Conservation (phyloP, 305 asterid genomes). For the Withania somnifera region DNA sequence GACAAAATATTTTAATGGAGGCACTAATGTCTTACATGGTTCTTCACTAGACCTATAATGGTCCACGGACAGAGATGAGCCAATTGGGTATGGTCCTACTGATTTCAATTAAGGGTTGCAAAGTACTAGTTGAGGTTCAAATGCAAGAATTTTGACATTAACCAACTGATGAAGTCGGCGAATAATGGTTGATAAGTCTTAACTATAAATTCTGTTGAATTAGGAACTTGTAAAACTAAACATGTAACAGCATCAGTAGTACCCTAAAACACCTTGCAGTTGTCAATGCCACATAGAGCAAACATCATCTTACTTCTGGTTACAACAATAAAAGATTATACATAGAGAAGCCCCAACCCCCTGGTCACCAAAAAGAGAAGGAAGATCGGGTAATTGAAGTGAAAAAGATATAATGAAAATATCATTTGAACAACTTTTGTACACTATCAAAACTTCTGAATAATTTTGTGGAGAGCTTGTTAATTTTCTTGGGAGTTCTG, state of each 20-base stretch:
- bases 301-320: neutral
- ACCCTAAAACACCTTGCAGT: neutral
- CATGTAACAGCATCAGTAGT: neutral
- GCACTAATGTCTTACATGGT: too few relatives aligned
- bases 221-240: neutral
- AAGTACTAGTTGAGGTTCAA: neutral
- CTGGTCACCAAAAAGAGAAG: neutral
- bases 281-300: neutral
- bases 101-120: neutral
- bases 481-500: neutral
- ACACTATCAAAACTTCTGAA: neutral
- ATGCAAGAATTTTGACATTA: neutral
- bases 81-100: neutral
- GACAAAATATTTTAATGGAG: too few relatives aligned
- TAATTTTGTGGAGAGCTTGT: neutral
- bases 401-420: neutral
- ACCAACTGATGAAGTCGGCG: neutral
- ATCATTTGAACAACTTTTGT: neutral
- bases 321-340: neutral
- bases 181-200: neutral
- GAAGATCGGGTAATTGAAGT: neutral
- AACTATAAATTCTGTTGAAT: neutral
- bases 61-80: too few relatives aligned
- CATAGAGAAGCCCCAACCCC: neutral
- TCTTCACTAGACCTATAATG: too few relatives aligned